Evolutionary conservation across 2,329 filamentous ascomycete species (phyloP).

Genomic region (Fusarium acutatum): DNA sequence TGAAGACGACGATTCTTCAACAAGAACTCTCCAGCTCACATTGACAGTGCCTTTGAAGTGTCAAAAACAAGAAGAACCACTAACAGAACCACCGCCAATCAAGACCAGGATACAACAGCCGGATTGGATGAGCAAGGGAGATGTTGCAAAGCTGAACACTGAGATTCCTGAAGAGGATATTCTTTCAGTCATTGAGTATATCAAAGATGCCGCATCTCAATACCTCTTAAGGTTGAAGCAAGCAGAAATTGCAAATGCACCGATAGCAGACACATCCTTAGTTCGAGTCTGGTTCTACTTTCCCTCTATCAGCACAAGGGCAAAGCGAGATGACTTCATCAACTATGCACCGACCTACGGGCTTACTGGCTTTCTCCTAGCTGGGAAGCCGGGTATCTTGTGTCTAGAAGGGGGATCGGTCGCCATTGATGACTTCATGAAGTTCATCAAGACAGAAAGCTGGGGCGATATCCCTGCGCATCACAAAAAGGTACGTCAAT

Average conservation of each 20-base stretch:
- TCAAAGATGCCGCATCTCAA: conserved; percentile 48
- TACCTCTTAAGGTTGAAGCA: conserved; percentile 41
- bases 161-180: conserved; percentile 56
- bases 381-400: conserved; percentile 66
- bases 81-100: conserved; percentile 51
- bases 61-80: neutral
- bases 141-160: conserved; percentile 49
- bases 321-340: conserved; percentile 66
- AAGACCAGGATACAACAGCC: conserved; percentile 58
- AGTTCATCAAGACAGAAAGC: conserved; percentile 69
- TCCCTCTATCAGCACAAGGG: conserved; percentile 66
- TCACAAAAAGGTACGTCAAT: conserved; percentile 62
- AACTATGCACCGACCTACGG: conserved; percentile 59
- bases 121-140: conserved; percentile 60
- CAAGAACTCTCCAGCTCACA: conserved; percentile 44
- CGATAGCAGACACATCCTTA: conserved; percentile 38
- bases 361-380: conserved; percentile 67
- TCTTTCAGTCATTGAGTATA: conserved; percentile 54
- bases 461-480: conserved; percentile 70
- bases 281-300: conserved; percentile 71
- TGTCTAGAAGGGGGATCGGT: conserved; percentile 59
- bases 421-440: conserved; percentile 67
- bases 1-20: neutral
- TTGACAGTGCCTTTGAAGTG: conserved; percentile 47
- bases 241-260: neutral